These are phyloP conservation scores for Eurotiales sp. DNA, from an alignment of 2,329 filamentous ascomycete genomes.

Conservation along the genomic window DNA sequence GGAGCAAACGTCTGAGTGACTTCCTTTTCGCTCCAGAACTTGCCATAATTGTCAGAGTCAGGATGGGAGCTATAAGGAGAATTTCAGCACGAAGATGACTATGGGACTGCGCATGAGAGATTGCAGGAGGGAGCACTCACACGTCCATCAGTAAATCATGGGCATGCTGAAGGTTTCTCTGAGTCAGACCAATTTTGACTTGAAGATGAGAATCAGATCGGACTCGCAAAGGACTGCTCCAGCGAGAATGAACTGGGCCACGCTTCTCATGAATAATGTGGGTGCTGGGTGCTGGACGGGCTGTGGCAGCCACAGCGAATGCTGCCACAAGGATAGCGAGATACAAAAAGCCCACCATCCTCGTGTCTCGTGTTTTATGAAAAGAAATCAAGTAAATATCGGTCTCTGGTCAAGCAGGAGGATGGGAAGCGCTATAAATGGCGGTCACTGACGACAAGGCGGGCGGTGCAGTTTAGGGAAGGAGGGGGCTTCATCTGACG, in stretches of 20 bases:
- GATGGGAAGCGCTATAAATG: too few species aligned
- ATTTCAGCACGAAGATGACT: too few species aligned
- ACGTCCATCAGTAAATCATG: conserved; percentile 15
- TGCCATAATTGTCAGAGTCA: conserved; percentile 38
- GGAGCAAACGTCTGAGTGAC: conserved; percentile 44
- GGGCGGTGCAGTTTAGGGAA: too few species aligned
- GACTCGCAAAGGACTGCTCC: conserved; percentile 6
- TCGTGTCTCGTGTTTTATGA: too few species aligned
- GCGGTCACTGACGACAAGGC: too few species aligned
- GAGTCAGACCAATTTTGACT: conserved; percentile 13
- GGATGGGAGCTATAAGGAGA: conserved; percentile 39
- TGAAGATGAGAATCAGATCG: conserved; percentile 7
- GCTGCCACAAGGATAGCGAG: conserved; percentile 11
- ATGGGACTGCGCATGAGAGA: too few species aligned
- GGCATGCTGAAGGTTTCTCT: conserved; percentile 12
- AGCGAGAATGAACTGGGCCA: conserved; percentile 5
- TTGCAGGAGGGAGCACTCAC: too few species aligned
- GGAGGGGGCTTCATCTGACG: too few species aligned
- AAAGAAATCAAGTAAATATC: too few species aligned
- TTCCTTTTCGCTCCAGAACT: conserved; percentile 42
- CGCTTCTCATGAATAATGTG: conserved; percentile 14
- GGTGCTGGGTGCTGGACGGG: conserved; percentile 10
- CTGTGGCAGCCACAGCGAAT: conserved; percentile 6
- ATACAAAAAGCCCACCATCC: conserved; percentile 7
- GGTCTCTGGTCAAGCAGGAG: neutral